Percentiles rank a stretch among this genome's conserved stretches.
phyloP scores from a whole-genome alignment of 2,329 filamentous ascomycete genomes.

The Aspergillus candidus region DNA sequence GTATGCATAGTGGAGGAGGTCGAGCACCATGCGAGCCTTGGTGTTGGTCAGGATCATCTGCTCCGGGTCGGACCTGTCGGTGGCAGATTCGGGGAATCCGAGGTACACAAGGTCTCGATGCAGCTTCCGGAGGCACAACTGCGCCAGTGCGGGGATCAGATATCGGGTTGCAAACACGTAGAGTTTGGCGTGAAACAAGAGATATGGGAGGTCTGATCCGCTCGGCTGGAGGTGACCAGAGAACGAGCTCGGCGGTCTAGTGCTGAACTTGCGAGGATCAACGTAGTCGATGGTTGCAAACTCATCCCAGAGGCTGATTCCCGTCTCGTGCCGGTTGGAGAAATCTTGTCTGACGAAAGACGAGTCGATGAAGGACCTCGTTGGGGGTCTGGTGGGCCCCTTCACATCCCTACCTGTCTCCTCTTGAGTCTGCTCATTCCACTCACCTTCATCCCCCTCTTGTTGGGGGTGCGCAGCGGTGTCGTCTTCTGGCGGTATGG shows the following conservation, averaged over 20 bases:
- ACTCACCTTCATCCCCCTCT: background rate
- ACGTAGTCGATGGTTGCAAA: slow-evolving; percentile 32
- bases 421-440: background rate
- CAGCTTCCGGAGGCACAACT: slow-evolving; percentile 36
- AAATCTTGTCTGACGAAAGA: slow-evolving; percentile 33
- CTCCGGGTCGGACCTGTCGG: slow-evolving; percentile 16
- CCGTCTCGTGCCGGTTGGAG: slow-evolving; percentile 24
- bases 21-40: slow-evolving; percentile 31
- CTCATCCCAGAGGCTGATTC: slow-evolving; percentile 35
- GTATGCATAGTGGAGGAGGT: slow-evolving; percentile 36
- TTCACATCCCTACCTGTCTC: background rate
- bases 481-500: slow-evolving; percentile 8
- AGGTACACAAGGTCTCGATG: slow-evolving; percentile 33
- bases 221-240: slow-evolving; percentile 7
- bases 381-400: slow-evolving; percentile 2
- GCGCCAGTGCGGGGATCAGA: slow-evolving; percentile 35
- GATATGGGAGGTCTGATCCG: slow-evolving; percentile 28
- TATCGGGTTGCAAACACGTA: slow-evolving; percentile 40
- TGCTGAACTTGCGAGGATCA: slow-evolving; percentile 16
- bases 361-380: slow-evolving; percentile 27
- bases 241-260: slow-evolving; percentile 6
- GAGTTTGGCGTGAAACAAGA: slow-evolving; percentile 40
- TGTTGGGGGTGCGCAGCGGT: background rate
- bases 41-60: slow-evolving; percentile 19
- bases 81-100: slow-evolving; percentile 17